These are phyloP conservation scores for Diaporthe longicolla DNA, from an alignment of 2,329 filamentous ascomycete species.

Conservation along the genomic window DNA sequence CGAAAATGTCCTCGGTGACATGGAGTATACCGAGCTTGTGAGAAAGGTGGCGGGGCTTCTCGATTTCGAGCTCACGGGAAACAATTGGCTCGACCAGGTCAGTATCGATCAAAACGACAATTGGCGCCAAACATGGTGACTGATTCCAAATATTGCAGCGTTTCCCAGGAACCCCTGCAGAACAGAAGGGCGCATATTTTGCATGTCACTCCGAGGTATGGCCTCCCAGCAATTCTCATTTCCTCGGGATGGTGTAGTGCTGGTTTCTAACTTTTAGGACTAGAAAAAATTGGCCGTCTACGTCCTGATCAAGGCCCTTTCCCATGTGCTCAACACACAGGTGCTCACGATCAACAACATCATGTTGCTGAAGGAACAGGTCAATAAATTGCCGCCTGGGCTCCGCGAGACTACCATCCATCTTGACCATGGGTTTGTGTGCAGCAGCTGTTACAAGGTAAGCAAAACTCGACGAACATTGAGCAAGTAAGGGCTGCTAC, in stretches of 20 bases:
- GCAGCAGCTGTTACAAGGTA: background rate
- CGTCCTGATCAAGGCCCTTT: background rate
- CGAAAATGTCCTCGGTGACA: background rate
- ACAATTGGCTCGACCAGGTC: background rate
- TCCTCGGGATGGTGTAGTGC: no score
- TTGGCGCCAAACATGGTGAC: background rate
- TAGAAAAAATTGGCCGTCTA: conserved; percentile 17
- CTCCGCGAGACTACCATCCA: background rate
- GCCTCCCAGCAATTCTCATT: no score
- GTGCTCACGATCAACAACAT: background rate
- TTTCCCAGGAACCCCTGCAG: background rate
- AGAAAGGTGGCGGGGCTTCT: background rate
- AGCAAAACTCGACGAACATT: background rate
- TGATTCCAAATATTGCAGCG: background rate
- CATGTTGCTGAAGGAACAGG: background rate
- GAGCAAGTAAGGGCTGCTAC: no score
- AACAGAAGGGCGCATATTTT: background rate
- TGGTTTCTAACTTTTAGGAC: background rate
- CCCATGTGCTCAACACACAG: background rate
- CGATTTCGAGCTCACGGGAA: background rate
- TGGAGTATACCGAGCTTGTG: background rate
- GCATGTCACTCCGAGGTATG: conserved; percentile 18
- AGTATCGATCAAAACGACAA: fast-evolving
- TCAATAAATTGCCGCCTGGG: background rate
- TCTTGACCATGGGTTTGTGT: background rate